Evolutionary conservation across 768 basidiomycete species (phyloP).

Genomic region (Hydnum rufescens): DNA sequence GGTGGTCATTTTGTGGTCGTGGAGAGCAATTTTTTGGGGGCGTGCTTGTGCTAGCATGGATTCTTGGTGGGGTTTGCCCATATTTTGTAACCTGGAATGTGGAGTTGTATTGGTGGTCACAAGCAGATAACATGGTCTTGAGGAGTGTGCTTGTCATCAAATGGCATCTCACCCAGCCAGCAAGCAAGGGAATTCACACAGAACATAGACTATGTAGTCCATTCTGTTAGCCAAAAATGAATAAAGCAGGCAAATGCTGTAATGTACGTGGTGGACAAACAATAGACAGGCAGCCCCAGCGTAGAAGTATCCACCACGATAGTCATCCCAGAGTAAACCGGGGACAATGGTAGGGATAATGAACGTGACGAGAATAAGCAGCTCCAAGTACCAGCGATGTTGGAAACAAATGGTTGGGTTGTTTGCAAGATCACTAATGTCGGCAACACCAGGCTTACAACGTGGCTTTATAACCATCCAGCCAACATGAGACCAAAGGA

Average conservation of each 20-base stretch:
- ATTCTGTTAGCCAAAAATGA: not conserved
- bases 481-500: conserved; percentile 71
- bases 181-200: conserved; percentile 94
- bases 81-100: too few relatives aligned
- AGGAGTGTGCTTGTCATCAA: conserved; percentile 93
- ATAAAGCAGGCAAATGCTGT: conserved; percentile 5
- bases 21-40: too few relatives aligned
- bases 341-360: conserved; percentile 58
- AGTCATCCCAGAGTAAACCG: conserved; percentile 72
- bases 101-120: too few relatives aligned
- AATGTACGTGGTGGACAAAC: conserved; percentile 78
- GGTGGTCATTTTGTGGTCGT: too few relatives aligned
- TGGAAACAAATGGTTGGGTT: conserved; percentile 73
- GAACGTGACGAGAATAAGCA: conserved; percentile 54
- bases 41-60: too few relatives aligned
- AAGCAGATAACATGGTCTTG: conserved; percentile 80
- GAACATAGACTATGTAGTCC: conserved; percentile 68
- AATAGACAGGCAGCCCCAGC: conserved; percentile 57
- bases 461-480: conserved; percentile 92
- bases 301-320: conserved; percentile 67
- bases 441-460: conserved; percentile 73
- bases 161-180: conserved; percentile 84
- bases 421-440: conserved; percentile 69
- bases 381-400: conserved; percentile 52
- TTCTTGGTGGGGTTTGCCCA: too few relatives aligned